These are phyloP conservation scores for Zopfia rhizophila DNA, from an alignment of 2,329 filamentous ascomycete species.

Conservation along the genomic window DNA sequence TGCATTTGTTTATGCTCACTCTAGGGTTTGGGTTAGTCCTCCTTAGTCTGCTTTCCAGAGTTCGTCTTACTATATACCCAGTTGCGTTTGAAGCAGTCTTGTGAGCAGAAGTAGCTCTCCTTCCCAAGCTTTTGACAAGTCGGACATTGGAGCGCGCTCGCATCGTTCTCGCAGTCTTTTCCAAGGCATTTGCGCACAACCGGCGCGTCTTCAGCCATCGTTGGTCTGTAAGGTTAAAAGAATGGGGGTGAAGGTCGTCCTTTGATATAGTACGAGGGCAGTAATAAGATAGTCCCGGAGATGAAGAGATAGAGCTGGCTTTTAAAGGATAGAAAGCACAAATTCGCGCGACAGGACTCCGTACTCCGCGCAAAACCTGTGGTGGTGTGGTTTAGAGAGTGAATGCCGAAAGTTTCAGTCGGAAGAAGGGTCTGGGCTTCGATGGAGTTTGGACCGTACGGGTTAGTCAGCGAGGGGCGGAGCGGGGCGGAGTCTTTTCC, in stretches of 20 bases:
- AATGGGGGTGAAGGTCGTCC: background rate
- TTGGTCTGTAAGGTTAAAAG: background rate
- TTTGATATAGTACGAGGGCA: too few species aligned
- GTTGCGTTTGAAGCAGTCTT: conserved; percentile 98
- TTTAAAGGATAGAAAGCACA: background rate
- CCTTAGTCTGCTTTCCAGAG: conserved; percentile 16
- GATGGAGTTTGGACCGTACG: too few species aligned
- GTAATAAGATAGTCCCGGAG: too few species aligned
- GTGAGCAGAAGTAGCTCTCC: conserved; percentile 96
- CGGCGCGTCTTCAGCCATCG: conserved; percentile 47
- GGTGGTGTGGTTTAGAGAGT: conserved; percentile 15
- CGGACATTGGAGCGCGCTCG: conserved; percentile 88
- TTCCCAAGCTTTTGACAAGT: conserved; percentile 91
- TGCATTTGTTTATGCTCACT: conserved; percentile 83
- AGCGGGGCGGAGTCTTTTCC: too few species aligned
- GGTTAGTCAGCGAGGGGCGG: too few species aligned
- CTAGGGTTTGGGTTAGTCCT: conserved; percentile 60
- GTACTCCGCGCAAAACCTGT: conserved; percentile 30
- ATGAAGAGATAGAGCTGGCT: too few species aligned
- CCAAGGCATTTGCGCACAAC: conserved; percentile 79
- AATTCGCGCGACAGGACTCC: conserved; percentile 11
- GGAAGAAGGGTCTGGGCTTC: conserved; percentile 4
- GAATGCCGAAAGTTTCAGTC: conserved; percentile 23
- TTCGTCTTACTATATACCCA: conserved; percentile 74
- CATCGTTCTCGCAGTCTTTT: conserved; percentile 85